Evolutionary conservation across 768 basidiomycete genomes (phyloP), one percentile per base, ranked within the genome.

Genomic region (Clitopilus passeckerianus): DNA sequence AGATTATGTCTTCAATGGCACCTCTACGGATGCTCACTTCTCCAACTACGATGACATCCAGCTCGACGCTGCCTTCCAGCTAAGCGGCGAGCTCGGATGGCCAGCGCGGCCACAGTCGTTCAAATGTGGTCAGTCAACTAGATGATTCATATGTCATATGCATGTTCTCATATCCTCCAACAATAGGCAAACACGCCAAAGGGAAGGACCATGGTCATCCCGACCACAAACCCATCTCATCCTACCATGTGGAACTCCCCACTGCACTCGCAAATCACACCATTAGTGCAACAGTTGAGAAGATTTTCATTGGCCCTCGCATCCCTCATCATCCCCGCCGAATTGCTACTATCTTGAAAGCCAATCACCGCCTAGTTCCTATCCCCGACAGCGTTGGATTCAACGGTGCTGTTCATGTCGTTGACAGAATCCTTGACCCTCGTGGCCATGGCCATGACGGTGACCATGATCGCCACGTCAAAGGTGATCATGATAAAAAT

Each of bases 371-470:
- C 12, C 56, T 56, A 4, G 80, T 80, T 27, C 61, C 65, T 23
- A 60, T 76, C 7, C 68, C 75, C 33, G 86, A 88, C 63, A 68
- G 82, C 18, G 78, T 80, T 4, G 75, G 78, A 8, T 70, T 81
- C 30, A 87, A 88, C 63, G 86, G 85, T 33, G 86, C 80, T 22
- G 68, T 83, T 33, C 86, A 88, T 66, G 73, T 80, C 43, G 65
- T 84, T 52, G 64, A 71, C 52, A 65, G 64, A 57, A 55, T 84
- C 14, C 67, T 83, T 30, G 72, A 80, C 65, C 81, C 82, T 23
- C 71, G 75, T 34, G 66, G 66, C n/a, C 66, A 67, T 20, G 55
- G 53, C 50, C 63, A 59, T 41, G 58, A 57, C 23, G 54, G 57
- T 53, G 46, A 53, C 37, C 41, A 60, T 50, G 55, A 56, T 54